phyloP scores from a whole-genome alignment of 129 eudicot genomes.

The Erigeron canadensis region DNA sequence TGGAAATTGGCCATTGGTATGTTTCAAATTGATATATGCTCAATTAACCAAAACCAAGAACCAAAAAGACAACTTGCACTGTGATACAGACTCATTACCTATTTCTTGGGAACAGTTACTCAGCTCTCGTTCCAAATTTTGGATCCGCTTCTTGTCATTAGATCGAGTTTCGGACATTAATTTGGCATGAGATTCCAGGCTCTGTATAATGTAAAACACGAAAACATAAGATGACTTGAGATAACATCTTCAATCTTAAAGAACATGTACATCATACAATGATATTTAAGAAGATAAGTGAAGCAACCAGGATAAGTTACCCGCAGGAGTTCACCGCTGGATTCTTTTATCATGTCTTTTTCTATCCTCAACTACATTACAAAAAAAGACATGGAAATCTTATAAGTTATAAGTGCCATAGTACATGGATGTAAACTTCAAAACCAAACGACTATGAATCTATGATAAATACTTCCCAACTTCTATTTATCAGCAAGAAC shows the following conservation, averaged over 20 bases:
- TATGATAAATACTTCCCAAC: background rate
- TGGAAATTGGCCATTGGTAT: background rate
- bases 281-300: constrained; percentile 8
- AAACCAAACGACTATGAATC: background rate
- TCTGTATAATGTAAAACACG: constrained; percentile 46
- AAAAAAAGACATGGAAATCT: constrained; percentile 4
- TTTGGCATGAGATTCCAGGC: constrained; percentile 66
- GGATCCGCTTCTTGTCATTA: constrained; percentile 72
- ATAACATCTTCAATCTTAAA: background rate
- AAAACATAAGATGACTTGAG: background rate
- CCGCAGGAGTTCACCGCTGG: constrained; percentile 71
- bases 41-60: background rate
- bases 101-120: constrained; percentile 86
- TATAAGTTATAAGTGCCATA: constrained; percentile 16
- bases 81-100: constrained; percentile 40
- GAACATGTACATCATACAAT: constrained; percentile 8
- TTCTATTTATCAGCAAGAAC: constrained; percentile 16
- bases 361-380: constrained; percentile 67
- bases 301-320: constrained; percentile 42
- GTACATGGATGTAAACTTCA: background rate
- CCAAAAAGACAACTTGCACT: background rate
- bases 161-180: constrained; percentile 52
- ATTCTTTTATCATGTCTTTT: constrained; percentile 70
- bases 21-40: background rate
- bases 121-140: constrained; percentile 75